These are phyloP conservation scores for Fraxinus xanthoxyloides DNA, from an alignment of 305 asterid species.

Conservation along the genomic window DNA sequence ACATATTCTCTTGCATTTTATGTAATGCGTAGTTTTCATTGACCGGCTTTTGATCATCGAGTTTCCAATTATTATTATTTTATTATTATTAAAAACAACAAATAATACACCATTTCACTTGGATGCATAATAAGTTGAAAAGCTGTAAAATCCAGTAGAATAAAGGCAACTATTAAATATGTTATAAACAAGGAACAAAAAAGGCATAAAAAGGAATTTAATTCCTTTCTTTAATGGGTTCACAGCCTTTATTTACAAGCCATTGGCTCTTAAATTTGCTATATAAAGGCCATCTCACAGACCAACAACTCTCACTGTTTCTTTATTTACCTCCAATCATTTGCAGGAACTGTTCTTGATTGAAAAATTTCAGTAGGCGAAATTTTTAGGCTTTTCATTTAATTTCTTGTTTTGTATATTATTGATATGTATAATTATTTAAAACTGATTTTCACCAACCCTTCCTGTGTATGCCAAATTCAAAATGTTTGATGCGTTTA, in stretches of 20 bases:
- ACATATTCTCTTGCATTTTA: not conserved
- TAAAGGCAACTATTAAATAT: not conserved
- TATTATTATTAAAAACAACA: not conserved
- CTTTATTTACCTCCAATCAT: not conserved
- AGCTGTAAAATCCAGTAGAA: not conserved
- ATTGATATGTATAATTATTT: not conserved
- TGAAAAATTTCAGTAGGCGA: not conserved
- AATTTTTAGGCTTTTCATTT: not conserved
- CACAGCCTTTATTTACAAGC: not conserved
- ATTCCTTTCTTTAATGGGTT: conserved; percentile 16
- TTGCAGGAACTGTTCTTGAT: not conserved
- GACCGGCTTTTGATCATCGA: not conserved
- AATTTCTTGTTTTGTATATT: not conserved
- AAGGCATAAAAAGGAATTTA: not conserved
- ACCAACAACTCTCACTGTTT: not conserved
- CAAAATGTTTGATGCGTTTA: not conserved
- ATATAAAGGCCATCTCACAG: not conserved
- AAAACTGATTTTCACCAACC: not conserved
- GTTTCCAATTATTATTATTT: not conserved
- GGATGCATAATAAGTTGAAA: not conserved
- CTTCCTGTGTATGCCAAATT: not conserved
- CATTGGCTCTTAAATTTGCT: not conserved
- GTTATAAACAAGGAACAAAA: not conserved
- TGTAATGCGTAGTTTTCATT: not conserved
- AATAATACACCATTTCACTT: not conserved